phyloP scores from a whole-genome alignment of 306 rosid genomes.

The Rubus idaeus region DNA sequence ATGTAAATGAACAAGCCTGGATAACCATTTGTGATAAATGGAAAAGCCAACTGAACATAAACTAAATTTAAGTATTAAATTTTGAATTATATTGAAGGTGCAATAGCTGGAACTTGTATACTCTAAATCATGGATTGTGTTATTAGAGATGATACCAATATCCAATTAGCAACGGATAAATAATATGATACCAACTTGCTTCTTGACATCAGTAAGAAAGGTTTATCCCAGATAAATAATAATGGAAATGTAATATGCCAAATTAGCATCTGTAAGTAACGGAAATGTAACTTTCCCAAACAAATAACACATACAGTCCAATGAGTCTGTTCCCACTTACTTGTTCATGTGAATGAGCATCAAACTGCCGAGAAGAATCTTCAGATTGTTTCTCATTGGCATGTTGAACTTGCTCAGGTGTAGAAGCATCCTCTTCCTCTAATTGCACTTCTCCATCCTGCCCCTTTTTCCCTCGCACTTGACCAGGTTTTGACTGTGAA shows the following conservation, averaged over 20 bases:
- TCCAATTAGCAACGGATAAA: too few relatives aligned
- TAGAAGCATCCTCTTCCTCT: constrained; percentile 65
- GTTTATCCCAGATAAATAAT: too few relatives aligned
- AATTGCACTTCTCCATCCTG: constrained; percentile 62
- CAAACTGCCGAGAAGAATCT: constrained; percentile 51
- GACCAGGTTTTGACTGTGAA: constrained; percentile 67
- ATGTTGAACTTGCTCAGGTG: constrained; percentile 61
- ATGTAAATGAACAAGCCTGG: not conserved
- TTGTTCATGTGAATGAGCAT: constrained; percentile 54
- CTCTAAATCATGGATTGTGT: too few relatives aligned
- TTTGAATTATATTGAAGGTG: too few relatives aligned
- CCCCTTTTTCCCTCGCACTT: constrained; percentile 73
- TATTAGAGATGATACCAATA: too few relatives aligned
- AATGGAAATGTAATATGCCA: too few relatives aligned
- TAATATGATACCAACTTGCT: too few relatives aligned
- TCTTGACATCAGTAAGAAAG: too few relatives aligned
- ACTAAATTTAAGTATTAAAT: too few relatives aligned
- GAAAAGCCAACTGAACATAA: too few relatives aligned
- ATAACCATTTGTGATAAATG: not conserved
- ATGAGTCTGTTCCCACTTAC: constrained; percentile 45
- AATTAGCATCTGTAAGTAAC: too few relatives aligned
- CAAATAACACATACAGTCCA: not conserved
- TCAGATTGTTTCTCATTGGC: constrained; percentile 58
- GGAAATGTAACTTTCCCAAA: not conserved
- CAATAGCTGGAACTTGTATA: too few relatives aligned